Conservation (phyloP, 2,329 filamentous ascomycete genomes). For the Ophiocordyceps sinensis region DNA sequence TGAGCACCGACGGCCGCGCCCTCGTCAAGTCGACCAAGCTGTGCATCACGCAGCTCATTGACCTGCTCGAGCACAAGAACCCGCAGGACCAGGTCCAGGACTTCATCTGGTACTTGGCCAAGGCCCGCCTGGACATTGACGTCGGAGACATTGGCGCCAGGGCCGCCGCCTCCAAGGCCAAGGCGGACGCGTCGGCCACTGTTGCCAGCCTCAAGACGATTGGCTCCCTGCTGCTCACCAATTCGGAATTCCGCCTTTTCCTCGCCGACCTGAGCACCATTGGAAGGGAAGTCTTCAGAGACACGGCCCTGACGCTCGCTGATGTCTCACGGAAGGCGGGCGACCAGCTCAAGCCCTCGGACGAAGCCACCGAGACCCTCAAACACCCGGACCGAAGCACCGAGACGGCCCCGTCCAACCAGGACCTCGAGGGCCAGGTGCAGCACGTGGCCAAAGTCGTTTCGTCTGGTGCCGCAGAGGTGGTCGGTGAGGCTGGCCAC, state of each 20-base stretch:
- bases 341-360: slow-evolving; percentile 56
- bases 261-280: slow-evolving; percentile 67
- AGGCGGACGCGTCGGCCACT: slow-evolving; percentile 24
- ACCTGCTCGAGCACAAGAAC: slow-evolving; percentile 75
- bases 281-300: slow-evolving; percentile 70
- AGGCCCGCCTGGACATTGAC: slow-evolving; percentile 44
- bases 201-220: slow-evolving; percentile 75
- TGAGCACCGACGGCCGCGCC: slow-evolving; percentile 65
- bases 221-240: slow-evolving; percentile 71
- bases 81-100: slow-evolving; percentile 75
- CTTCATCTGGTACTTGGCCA: slow-evolving; percentile 71
- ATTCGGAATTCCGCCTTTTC: slow-evolving; percentile 80
- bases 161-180: slow-evolving; percentile 15
- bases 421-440: slow-evolving; percentile 48
- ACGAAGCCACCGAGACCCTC: slow-evolving; percentile 36
- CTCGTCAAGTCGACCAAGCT: slow-evolving; percentile 58
- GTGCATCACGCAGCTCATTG: slow-evolving; percentile 67
- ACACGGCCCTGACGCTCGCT: slow-evolving; percentile 69
- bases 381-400: slow-evolving; percentile 19
- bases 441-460: slow-evolving; percentile 39
- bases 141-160: slow-evolving; percentile 13
- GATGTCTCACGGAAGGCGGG: slow-evolving; percentile 61
- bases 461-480: slow-evolving; percentile 36
- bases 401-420: slow-evolving; percentile 31
- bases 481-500: slow-evolving; percentile 44